These are phyloP conservation scores for Trichosporon inkin DNA, from an alignment of 1,284 basidiomycete species.

Conservation along the genomic window DNA sequence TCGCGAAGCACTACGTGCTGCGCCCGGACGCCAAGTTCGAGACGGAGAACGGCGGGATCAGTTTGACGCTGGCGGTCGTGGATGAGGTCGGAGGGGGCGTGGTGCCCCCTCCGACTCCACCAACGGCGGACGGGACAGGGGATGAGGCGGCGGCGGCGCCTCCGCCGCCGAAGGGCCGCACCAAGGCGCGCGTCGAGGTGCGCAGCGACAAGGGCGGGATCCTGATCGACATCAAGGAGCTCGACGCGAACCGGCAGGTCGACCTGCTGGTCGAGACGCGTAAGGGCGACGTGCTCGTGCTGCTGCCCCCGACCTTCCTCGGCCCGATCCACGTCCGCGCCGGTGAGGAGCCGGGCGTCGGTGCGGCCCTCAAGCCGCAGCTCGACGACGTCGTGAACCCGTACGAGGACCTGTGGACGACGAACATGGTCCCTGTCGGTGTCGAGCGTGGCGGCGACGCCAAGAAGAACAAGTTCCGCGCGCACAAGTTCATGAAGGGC, in stretches of 20 bases:
- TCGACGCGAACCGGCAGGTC: conserved; percentile 26
- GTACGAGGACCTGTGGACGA: conserved; percentile 33
- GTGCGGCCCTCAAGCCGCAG: conserved; percentile 28
- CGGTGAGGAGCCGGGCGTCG: conserved; percentile 15
- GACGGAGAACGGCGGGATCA: conserved; percentile 37
- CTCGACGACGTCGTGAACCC: conserved; percentile 30
- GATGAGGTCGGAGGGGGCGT: conserved; percentile 24
- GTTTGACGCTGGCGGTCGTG: conserved; percentile 33
- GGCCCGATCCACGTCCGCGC: conserved; percentile 29
- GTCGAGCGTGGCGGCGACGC: background rate
- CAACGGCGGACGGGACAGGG: background rate
- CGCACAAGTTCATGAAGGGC: conserved; percentile 20
- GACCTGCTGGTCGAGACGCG: conserved; percentile 33
- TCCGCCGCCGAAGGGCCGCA: conserved; percentile 35
- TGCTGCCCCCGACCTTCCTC: conserved; percentile 37
- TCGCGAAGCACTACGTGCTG: conserved; percentile 35
- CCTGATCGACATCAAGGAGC: conserved; percentile 39
- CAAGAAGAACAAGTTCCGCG: background rate
- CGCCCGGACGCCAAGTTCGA: conserved; percentile 37
- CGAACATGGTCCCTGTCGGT: conserved; percentile 31
- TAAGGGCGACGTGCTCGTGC: conserved; percentile 38
- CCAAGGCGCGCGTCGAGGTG: conserved; percentile 38
- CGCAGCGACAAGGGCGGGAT: conserved; percentile 34
- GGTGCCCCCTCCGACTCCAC: background rate
- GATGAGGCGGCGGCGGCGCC: too few species aligned